These are phyloP conservation scores for Solanum pennellii DNA, from an alignment of 257 asterid genomes.

Conservation along the genomic window DNA sequence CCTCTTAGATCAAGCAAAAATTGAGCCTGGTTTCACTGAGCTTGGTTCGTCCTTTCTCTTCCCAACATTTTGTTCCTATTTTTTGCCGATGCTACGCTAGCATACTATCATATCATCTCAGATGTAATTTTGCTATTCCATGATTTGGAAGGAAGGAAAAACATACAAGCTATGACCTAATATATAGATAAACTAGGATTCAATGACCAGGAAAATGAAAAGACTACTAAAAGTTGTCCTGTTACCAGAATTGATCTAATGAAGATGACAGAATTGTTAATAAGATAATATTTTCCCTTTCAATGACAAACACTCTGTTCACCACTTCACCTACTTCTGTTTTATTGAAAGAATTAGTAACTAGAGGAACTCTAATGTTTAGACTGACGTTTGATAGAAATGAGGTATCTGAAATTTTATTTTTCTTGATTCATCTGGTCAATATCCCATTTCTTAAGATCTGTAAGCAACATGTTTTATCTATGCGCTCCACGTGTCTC, in stretches of 20 bases:
- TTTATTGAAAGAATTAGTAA: background rate
- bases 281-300: background rate
- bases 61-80: background rate
- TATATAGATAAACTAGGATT: background rate
- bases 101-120: background rate
- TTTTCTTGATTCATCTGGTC: background rate
- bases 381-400: background rate
- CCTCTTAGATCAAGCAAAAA: constrained; percentile 68
- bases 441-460: background rate
- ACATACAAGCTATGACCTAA: background rate
- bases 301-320: background rate
- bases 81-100: background rate
- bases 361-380: background rate
- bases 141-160: background rate
- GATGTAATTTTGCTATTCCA: background rate
- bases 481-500: background rate
- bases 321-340: background rate
- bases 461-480: background rate
- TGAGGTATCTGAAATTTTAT: background rate
- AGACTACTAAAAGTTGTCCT: background rate
- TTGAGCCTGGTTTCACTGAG: constrained; percentile 93
- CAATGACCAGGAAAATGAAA: background rate
- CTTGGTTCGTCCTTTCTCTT: constrained; percentile 41
- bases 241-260: background rate
- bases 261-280: background rate